Conservation (phyloP, 768 basidiomycete species). For the Boletus coccyginus region DNA sequence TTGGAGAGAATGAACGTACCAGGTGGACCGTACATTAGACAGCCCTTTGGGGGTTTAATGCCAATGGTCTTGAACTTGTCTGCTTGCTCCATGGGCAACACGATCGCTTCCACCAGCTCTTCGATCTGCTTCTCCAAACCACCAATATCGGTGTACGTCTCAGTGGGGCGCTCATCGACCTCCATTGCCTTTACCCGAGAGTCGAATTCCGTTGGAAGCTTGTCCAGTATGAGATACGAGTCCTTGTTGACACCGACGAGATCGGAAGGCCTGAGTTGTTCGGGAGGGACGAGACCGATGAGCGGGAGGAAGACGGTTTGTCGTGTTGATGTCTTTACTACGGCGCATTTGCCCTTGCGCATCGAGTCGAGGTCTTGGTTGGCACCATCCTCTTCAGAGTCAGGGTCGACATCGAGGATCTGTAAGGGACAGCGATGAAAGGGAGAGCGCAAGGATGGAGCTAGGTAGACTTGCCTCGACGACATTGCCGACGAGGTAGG, state of each 20-base stretch:
- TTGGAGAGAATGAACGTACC: conserved; percentile 45
- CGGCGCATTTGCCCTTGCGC: conserved; percentile 96
- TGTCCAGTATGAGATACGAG: conserved; percentile 95
- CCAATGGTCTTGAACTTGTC: conserved; percentile 99
- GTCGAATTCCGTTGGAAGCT: conserved; percentile 94
- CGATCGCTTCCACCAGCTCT: conserved; percentile 96
- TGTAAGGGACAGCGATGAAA: conserved; percentile 31
- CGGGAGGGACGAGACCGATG: conserved; percentile 94
- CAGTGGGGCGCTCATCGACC: conserved; percentile 96
- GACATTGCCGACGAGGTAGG: conserved; percentile 96
- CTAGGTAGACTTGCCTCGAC: conserved; percentile 65
- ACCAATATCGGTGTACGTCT: conserved; percentile 96
- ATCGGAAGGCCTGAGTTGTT: conserved; percentile 86
- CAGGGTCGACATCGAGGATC: conserved; percentile 94
- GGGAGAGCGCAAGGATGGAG: not conserved
- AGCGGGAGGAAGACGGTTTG: conserved; percentile 98
- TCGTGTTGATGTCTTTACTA: conserved; percentile 97
- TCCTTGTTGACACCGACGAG: conserved; percentile 99
- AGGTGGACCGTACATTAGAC: conserved; percentile 98
- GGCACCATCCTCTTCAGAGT: conserved; percentile 93
- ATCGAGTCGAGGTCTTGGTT: conserved; percentile 93
- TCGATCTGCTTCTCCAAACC: conserved; percentile 99
- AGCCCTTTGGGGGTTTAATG: conserved; percentile 96
- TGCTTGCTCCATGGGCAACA: conserved; percentile 96
- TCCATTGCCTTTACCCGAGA: conserved; percentile 99